Percentiles rank a stretch among this genome's conserved stretches.
Evolutionary conservation across 768 basidiomycete genomes (phyloP).

Genomic region (Coprinopsis strossmayeri): DNA sequence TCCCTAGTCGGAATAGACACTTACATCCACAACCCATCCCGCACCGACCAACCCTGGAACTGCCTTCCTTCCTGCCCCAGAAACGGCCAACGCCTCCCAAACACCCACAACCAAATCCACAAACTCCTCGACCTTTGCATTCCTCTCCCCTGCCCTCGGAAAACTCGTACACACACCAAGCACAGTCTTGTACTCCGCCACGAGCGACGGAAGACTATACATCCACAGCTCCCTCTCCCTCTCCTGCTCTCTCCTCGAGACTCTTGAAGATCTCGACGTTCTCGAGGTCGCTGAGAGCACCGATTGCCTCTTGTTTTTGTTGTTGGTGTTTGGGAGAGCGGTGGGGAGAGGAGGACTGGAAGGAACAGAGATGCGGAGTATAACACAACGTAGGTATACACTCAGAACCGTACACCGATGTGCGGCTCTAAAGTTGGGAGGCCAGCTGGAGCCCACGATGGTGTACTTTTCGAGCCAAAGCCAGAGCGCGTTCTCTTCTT

Average conservation of each 20-base stretch:
- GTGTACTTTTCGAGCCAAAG: conserved; percentile 56
- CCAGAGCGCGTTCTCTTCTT: conserved; percentile 46
- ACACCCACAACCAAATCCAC: conserved; percentile 73
- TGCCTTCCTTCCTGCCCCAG: conserved; percentile 42
- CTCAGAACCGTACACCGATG: conserved; percentile 67
- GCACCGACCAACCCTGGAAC: too few species aligned
- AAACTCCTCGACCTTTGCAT: conserved; percentile 76
- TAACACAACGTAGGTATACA: conserved; percentile 69
- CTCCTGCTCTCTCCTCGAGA: too few species aligned
- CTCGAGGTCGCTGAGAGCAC: too few species aligned
- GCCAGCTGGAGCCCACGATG: conserved; percentile 64
- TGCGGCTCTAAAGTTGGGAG: conserved; percentile 65
- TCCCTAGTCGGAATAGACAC: too few species aligned
- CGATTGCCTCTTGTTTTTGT: too few species aligned
- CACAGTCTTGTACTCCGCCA: conserved; percentile 65
- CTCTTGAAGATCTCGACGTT: too few species aligned
- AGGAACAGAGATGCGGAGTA: conserved; percentile 36
- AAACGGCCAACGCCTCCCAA: conserved; percentile 66
- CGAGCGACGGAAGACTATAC: conserved; percentile 54
- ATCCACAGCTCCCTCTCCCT: conserved; percentile 64
- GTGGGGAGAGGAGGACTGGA: conserved; percentile 13
- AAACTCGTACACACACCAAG: conserved; percentile 67
- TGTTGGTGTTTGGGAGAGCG: too few species aligned
- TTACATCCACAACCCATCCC: conserved; percentile 78
- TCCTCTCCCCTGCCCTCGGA: conserved; percentile 75